Conservation (phyloP, 2,329 filamentous ascomycete genomes). For the Xylaria sp. region DNA sequence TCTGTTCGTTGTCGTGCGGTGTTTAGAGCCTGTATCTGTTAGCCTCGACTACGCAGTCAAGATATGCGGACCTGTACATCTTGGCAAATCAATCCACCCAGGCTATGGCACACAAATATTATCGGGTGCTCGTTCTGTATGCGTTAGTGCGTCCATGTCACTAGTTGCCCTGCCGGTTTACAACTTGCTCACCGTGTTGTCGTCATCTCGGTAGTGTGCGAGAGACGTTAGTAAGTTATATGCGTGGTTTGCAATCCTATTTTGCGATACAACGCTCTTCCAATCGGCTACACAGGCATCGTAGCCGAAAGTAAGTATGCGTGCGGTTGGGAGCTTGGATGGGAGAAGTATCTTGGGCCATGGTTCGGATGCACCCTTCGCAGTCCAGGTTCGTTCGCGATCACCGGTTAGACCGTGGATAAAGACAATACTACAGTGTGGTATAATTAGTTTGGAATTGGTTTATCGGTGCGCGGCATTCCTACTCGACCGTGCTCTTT, state of each 20-base stretch:
- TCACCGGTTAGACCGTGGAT: slow-evolving; percentile 50
- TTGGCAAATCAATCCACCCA: not conserved
- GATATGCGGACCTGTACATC: not conserved
- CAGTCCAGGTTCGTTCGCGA: slow-evolving; percentile 47
- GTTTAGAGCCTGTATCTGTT: not conserved
- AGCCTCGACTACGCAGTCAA: not conserved
- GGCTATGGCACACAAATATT: not conserved
- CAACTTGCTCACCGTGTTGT: not conserved
- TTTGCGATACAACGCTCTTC: not conserved
- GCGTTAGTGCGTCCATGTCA: not conserved
- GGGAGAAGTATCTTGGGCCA: slow-evolving; percentile 46
- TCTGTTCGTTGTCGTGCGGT: not conserved
- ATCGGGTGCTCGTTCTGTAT: not conserved
- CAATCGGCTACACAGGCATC: slow-evolving; percentile 39
- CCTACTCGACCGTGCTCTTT: not conserved
- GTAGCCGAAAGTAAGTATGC: slow-evolving; percentile 50
- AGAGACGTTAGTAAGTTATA: not conserved
- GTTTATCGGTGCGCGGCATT: not conserved
- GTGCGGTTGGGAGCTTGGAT: slow-evolving; percentile 37
- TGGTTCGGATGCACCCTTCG: slow-evolving; percentile 33
- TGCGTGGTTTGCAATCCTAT: not conserved
- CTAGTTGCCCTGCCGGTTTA: not conserved
- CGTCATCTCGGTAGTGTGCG: not conserved
- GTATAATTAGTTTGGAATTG: not conserved
- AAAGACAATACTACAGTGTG: slow-evolving; percentile 33